Evolutionary conservation across 2,329 filamentous ascomycete genomes (phyloP).

Genomic region (Alternaria ethzedia): DNA sequence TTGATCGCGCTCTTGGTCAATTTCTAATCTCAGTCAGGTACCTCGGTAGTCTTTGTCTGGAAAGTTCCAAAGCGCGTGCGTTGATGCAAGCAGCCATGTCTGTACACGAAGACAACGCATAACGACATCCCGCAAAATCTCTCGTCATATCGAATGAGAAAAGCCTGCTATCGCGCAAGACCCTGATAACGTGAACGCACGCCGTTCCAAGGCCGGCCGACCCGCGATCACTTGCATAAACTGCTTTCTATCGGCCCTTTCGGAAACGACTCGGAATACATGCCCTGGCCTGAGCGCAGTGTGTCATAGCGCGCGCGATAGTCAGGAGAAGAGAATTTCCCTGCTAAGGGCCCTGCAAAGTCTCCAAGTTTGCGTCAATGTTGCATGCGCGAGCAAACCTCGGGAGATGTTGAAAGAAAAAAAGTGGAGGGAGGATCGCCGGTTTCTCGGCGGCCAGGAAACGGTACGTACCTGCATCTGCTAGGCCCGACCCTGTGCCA

Average conservation of each 20-base stretch:
- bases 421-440: neutral
- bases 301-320: slow-evolving; percentile 3
- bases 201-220: slow-evolving; percentile 4
- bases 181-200: slow-evolving; percentile 10
- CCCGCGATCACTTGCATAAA: slow-evolving; percentile 9
- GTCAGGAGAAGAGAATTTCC: neutral
- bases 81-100: neutral
- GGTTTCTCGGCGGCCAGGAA: slow-evolving; percentile 8
- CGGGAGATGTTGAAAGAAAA: neutral
- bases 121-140: neutral
- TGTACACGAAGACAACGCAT: neutral
- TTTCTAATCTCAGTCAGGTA: neutral
- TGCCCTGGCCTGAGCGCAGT: slow-evolving; percentile 1
- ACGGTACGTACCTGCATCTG: slow-evolving; percentile 12
- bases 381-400: neutral
- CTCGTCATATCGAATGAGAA: neutral
- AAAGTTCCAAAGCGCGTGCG: neutral
- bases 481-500: slow-evolving; percentile 1
- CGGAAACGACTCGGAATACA: slow-evolving; percentile 2
- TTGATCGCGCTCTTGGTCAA: neutral
- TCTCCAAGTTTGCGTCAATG: neutral
- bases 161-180: slow-evolving; percentile 6
- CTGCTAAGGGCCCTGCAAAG: neutral
- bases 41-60: neutral
- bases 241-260: slow-evolving; percentile 18